Conservation (phyloP, 2,329 filamentous ascomycete genomes). For the Simplicillium aogashimaense region DNA sequence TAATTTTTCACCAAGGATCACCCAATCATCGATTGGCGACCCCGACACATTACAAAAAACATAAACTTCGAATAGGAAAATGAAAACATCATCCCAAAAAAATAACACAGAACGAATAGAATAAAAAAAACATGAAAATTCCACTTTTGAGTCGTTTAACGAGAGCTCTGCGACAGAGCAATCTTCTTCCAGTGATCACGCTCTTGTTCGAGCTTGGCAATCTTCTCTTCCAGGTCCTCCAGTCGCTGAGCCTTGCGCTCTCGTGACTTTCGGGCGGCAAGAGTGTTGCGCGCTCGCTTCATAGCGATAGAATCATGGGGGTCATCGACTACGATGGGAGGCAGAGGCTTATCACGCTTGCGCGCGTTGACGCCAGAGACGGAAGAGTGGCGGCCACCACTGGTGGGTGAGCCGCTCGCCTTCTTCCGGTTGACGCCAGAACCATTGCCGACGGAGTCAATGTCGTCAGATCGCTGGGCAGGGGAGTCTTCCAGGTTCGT, state of each 20-base stretch:
- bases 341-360: constrained; percentile 71
- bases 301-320: constrained; percentile 64
- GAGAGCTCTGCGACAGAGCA: constrained; percentile 31
- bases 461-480: constrained; percentile 33
- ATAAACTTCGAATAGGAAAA: constrained; percentile 2
- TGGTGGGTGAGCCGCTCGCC: constrained; percentile 31
- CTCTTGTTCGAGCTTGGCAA: constrained; percentile 58
- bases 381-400: constrained; percentile 52
- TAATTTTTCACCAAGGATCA: neutral
- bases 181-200: constrained; percentile 56
- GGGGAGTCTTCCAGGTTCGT: constrained; percentile 30
- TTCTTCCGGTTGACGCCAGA: constrained; percentile 34
- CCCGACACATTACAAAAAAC: neutral
- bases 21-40: constrained; percentile 6
- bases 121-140: constrained; percentile 13
- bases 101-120: constrained; percentile 3
- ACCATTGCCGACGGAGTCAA: constrained; percentile 32
- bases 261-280: constrained; percentile 87
- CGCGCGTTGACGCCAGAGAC: constrained; percentile 62
- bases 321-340: constrained; percentile 69
- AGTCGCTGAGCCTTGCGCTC: constrained; percentile 74
- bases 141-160: constrained; percentile 12
- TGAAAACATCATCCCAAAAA: neutral
- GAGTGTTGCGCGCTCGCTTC: constrained; percentile 89
- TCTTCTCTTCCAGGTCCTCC: constrained; percentile 63